phyloP scores from a whole-genome alignment of 495 filamentous ascomycete genomes.

The Podospora didyma region DNA sequence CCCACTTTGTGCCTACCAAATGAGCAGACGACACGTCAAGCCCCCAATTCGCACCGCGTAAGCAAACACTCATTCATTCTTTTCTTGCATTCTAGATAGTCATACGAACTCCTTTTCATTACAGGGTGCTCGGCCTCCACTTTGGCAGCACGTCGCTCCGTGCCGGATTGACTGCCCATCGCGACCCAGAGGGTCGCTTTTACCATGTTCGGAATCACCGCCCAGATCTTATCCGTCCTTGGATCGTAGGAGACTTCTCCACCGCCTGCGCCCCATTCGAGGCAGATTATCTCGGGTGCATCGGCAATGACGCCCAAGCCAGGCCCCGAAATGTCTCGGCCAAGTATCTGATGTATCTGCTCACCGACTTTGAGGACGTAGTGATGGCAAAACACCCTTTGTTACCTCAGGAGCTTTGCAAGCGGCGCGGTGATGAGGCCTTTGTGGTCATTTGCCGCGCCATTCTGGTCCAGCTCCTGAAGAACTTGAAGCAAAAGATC shows the following conservation, averaged over 20 bases:
- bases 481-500: background rate
- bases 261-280: slow-evolving; percentile 1
- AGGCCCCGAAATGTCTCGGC: slow-evolving; percentile 1
- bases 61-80: no score
- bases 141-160: no score
- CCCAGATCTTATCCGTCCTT: background rate
- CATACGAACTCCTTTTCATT: no score
- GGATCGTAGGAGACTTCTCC: slow-evolving; percentile 3
- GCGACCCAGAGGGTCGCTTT: no score
- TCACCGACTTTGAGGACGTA: slow-evolving; percentile 1
- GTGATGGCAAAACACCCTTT: slow-evolving; percentile 5
- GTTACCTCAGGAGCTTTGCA: background rate
- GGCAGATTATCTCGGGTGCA: background rate
- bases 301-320: background rate
- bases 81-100: no score
- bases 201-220: no score
- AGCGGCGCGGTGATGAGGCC: background rate
- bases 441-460: background rate
- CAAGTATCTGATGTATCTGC: slow-evolving; percentile 10
- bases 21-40: no score
- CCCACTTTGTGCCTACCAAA: no score
- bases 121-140: no score
- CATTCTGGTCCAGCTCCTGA: background rate
- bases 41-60: no score
- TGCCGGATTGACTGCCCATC: no score